These are phyloP conservation scores for Acidiella bohemica DNA, from an alignment of 495 filamentous ascomycete genomes.

Conservation along the genomic window DNA sequence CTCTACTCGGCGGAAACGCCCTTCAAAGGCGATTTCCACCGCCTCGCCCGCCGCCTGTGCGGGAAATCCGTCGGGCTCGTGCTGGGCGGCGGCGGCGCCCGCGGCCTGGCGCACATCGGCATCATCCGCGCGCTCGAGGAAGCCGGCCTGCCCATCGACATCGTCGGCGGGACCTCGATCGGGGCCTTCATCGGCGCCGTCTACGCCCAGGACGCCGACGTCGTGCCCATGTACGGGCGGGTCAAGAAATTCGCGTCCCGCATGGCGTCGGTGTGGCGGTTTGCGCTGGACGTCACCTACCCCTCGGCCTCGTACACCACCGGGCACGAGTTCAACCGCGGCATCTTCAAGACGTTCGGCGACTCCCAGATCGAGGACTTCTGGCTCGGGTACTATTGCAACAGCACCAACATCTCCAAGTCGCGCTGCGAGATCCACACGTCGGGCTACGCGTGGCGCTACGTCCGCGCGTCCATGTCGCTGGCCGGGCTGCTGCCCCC, in stretches of 20 bases:
- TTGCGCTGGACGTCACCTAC: slow-evolving; percentile 90
- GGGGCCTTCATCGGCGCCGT: slow-evolving; percentile 93
- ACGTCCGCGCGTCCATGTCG: slow-evolving; percentile 91
- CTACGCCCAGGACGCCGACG: slow-evolving; percentile 90
- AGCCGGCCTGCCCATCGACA: slow-evolving; percentile 89
- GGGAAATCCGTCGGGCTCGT: slow-evolving; percentile 92
- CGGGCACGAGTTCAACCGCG: slow-evolving; percentile 96
- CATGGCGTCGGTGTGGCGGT: slow-evolving; percentile 96
- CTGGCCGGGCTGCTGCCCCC: slow-evolving; percentile 85
- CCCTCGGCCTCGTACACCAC: slow-evolving; percentile 84
- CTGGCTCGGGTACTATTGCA: slow-evolving; percentile 98
- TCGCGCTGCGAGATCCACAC: slow-evolving; percentile 82
- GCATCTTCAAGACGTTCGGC: slow-evolving; percentile 97
- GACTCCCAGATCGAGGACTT: slow-evolving; percentile 97
- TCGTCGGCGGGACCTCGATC: slow-evolving; percentile 92
- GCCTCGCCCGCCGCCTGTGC: slow-evolving; percentile 77
- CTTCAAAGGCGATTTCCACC: slow-evolving; percentile 93
- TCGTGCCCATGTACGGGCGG: slow-evolving; percentile 89
- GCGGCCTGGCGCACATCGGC: slow-evolving; percentile 82
- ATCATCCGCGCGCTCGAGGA: slow-evolving; percentile 93
- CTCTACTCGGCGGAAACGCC: slow-evolving; percentile 82
- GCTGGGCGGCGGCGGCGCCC: slow-evolving; percentile 81
- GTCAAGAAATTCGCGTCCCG: slow-evolving; percentile 94
- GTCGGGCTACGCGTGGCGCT: slow-evolving; percentile 90
- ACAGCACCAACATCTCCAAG: slow-evolving; percentile 93